These are phyloP conservation scores for Castanea sativa DNA, from an alignment of 306 rosid genomes.

Conservation along the genomic window DNA sequence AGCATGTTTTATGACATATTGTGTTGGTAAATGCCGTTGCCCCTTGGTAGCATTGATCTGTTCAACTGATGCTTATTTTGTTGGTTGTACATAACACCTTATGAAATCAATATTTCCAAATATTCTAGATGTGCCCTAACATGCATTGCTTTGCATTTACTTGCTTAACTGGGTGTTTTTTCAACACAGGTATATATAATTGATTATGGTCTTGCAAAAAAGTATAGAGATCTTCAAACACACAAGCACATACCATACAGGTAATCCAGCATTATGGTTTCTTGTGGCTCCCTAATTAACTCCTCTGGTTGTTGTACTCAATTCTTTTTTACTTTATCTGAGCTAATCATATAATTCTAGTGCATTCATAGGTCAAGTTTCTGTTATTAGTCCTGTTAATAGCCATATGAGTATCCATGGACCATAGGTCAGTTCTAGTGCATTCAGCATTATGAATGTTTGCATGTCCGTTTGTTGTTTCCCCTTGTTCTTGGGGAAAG, in stretches of 20 bases:
- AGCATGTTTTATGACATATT: background rate
- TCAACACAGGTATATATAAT: constrained; percentile 76
- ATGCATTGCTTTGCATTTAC: background rate
- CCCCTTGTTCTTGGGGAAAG: too few relatives aligned
- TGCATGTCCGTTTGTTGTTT: too few relatives aligned
- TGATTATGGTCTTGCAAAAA: constrained; percentile 97
- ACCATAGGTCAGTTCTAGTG: too few relatives aligned
- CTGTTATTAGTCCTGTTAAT: too few relatives aligned
- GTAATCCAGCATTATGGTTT: constrained; percentile 42
- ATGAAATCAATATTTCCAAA: background rate
- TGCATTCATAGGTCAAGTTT: too few relatives aligned
- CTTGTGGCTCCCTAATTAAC: background rate
- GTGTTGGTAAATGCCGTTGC: background rate
- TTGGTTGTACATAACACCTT: background rate
- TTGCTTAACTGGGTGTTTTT: constrained; percentile 26
- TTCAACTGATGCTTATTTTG: background rate
- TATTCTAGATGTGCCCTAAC: background rate
- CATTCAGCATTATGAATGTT: too few relatives aligned
- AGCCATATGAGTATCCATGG: too few relatives aligned
- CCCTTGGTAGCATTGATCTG: background rate
- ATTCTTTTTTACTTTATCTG: background rate
- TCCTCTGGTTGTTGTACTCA: background rate
- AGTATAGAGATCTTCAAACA: constrained; percentile 93
- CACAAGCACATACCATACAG: constrained; percentile 98
- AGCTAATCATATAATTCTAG: too few relatives aligned